Percentiles rank a stretch among this genome's conserved stretches.
These are phyloP conservation scores for Alnus rubra DNA, from an alignment of 306 rosid species.

Conservation along the genomic window DNA sequence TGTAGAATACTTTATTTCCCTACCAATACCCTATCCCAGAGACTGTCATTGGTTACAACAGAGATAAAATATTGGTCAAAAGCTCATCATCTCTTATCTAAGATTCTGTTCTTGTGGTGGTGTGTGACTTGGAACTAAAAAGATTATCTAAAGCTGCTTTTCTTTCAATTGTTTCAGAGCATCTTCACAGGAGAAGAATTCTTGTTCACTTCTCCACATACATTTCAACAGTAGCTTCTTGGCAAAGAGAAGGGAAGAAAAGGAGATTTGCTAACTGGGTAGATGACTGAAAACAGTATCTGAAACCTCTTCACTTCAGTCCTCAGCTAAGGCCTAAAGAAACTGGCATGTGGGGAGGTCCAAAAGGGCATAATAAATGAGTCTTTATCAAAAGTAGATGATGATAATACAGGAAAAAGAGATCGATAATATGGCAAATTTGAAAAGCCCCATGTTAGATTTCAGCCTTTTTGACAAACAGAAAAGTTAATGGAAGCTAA, in stretches of 20 bases:
- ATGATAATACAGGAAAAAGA: slow-evolving; percentile 34
- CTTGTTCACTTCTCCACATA: slow-evolving; percentile 11
- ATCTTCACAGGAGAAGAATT: slow-evolving; percentile 50
- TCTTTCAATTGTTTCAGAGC: slow-evolving; percentile 65
- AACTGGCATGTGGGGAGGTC: slow-evolving; percentile 28
- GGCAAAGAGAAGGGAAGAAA: slow-evolving; percentile 17
- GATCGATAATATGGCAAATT: slow-evolving; percentile 22
- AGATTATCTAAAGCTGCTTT: slow-evolving; percentile 67
- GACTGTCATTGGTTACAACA: slow-evolving; percentile 30
- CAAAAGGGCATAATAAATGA: slow-evolving; percentile 33
- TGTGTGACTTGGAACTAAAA: slow-evolving; percentile 63
- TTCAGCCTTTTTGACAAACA: slow-evolving; percentile 36
- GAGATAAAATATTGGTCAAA: slow-evolving; percentile 52
- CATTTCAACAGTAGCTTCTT: slow-evolving; percentile 27
- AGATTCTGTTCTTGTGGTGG: slow-evolving; percentile 91
- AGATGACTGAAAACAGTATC: slow-evolving; percentile 47
- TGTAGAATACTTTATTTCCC: slow-evolving; percentile 29
- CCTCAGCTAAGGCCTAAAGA: slow-evolving; percentile 31
- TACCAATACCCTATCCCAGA: slow-evolving; percentile 30
- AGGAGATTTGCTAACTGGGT: slow-evolving; percentile 36
- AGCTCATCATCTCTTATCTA: slow-evolving; percentile 63
- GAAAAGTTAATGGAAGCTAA: slow-evolving; percentile 37
- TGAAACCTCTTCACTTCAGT: slow-evolving; percentile 40
- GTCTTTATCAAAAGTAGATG: slow-evolving; percentile 49
- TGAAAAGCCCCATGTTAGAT: slow-evolving; percentile 30